Base-by-base conservation (phyloP, 768 basidiomycete species). In the Hirschioporus abietinus region DNA sequence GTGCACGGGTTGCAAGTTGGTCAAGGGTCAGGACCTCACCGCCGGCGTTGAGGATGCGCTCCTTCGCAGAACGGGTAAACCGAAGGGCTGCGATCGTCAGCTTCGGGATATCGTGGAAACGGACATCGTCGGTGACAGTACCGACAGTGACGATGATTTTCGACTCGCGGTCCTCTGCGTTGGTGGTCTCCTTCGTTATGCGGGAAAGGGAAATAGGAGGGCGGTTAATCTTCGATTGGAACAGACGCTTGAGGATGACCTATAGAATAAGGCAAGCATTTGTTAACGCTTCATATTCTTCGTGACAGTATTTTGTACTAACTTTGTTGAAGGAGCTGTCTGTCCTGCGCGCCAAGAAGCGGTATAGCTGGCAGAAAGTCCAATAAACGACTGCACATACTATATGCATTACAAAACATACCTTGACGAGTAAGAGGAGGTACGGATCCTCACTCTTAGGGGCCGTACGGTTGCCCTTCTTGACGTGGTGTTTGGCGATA, bases 381-480 rank as follows among this genome's bases (percentile, higher is more conserved):
- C 1, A 61, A 74, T 42, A 71, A 64, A 66, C 18, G 60, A 24
- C 17, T 34, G 42, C 63, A 67, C 66, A 63, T 74, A 59, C 27
- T 25, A 36, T 27, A 65, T 65, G 64, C 59, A 62, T 15, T 52
- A 23, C 18, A n/a, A 7, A 58, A 74, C 80, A 68, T 76, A 96
- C 96, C 88, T 98, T 99, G 81, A 99, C 97, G 69, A 99, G 89
- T 74, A 99, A 87, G 74, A 97, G 89, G 74, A 99, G 88, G 84
- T 99, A 99, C 20, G 96, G 96, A 81, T 99, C 97, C 91, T 98
- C 94, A 79, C 94, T 96, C 85, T 93, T 93, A 78, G 97, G 97
- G 70, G 93, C 93, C 72, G 92, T 91, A 70, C 97, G 89, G 76
- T 87, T 83, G 73, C 95, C 88, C 87, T 97, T 98, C 90, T 92